Base-by-base conservation (phyloP, 164 flowering plant species). In the Brasenia schreberi region DNA sequence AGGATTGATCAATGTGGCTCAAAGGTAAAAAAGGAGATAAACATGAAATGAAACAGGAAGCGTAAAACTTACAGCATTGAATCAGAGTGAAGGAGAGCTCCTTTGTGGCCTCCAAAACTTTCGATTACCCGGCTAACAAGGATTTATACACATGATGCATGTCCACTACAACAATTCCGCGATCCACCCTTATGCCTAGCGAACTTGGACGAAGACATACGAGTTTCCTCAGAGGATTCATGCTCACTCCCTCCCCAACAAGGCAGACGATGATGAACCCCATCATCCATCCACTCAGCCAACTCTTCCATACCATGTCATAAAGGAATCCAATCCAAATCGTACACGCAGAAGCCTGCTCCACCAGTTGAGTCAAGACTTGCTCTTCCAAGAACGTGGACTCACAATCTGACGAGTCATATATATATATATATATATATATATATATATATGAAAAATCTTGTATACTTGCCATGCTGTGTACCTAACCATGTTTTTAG, bases 271-370 rank as follows among this genome's bases (percentile, higher is more conserved):
- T 90, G 94, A 63, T 70, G 85, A 33, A 90, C 85, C 4, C 94
- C 96, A 6, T 82, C 75, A 6, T 16, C 70, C 81, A 86, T 81
- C 90, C 91, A 87, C 23, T 66, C 59, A 0, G 73, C 68, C 66
- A 87, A 39, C 42, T 73, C 84, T 7, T 75, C 81, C 0, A 87
- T 62, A 27, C 79, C 71, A 72, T 85, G 82, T 0, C 23, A 66
- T 64, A 79, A 59, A 43, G 44, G 64, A n/a, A 65, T 63, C 56
- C 76, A 75, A 65, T 80, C 82, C 23, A 86, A 73, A 65, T 90
- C 94, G 42, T 75, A 88, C 44, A 88, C 85, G 27, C 92, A 88
- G 64, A 90, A 85, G 66, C 94, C 97, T 83, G 53, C 82, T 67
- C 69, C 62, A 33, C 43, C 90, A 86, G 63, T 94, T 81, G 74